phyloP scores from a whole-genome alignment of 306 rosid species.

The Lagenaria siceraria region DNA sequence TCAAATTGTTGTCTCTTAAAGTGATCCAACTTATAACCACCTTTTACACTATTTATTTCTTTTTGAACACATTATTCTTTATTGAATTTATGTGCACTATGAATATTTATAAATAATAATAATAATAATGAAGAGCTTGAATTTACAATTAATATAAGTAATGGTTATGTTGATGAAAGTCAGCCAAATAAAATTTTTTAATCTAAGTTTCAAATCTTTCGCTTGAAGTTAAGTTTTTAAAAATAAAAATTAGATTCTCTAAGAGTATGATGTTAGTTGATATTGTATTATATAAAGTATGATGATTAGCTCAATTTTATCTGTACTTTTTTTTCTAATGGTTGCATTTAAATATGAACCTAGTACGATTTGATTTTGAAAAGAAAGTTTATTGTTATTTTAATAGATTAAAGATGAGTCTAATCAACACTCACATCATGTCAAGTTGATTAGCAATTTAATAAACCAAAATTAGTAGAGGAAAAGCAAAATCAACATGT shows the following conservation, averaged over 20 bases:
- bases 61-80: no score
- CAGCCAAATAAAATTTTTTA: no score
- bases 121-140: no score
- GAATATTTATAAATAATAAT: no score
- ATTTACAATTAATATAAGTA: no score
- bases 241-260: neutral
- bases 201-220: no score
- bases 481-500: neutral
- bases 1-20: no score
- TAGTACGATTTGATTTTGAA: neutral
- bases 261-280: neutral
- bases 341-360: neutral
- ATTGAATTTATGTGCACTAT: no score
- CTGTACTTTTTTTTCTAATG: neutral
- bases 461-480: neutral
- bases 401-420: neutral
- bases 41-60: no score
- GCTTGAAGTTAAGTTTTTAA: neutral
- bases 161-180: no score
- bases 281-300: neutral
- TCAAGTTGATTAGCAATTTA: neutral
- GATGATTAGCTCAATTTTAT: neutral
- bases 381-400: neutral
- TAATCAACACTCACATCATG: neutral
- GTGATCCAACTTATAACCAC: no score